These are phyloP conservation scores for Clonostachys rhizophaga DNA, from an alignment of 2,329 filamentous ascomycete genomes.

Conservation along the genomic window DNA sequence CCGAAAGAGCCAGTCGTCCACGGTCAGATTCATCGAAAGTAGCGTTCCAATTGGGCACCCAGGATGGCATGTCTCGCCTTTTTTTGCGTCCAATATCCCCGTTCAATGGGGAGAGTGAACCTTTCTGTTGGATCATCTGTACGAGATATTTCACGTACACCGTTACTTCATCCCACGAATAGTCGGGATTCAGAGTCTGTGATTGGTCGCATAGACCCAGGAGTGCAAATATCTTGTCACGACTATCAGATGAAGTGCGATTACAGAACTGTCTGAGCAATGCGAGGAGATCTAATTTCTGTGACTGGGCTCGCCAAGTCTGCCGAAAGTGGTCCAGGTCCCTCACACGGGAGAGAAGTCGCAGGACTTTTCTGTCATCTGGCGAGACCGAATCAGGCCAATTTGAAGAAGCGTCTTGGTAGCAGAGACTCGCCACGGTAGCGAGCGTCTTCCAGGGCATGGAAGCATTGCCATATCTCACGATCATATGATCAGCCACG, in stretches of 20 bases:
- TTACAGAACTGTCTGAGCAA: background rate
- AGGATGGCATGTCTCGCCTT: background rate
- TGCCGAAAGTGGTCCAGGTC: background rate
- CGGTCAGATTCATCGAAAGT: background rate
- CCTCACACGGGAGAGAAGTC: background rate
- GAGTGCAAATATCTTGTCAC: background rate
- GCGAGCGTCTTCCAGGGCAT: background rate
- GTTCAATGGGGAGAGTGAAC: background rate
- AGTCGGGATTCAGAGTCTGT: background rate
- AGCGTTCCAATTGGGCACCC: background rate
- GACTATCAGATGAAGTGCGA: background rate
- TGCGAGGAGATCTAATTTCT: background rate
- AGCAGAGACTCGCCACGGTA: too few species aligned
- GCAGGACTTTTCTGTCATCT: background rate
- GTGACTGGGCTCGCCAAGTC: background rate
- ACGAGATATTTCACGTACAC: background rate
- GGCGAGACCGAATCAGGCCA: background rate
- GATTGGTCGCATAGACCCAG: background rate
- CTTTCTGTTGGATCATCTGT: background rate
- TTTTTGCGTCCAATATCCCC: background rate
- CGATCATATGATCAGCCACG: background rate
- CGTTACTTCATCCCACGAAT: background rate
- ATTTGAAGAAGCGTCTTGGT: too few species aligned
- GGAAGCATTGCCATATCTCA: background rate
- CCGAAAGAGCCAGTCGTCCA: background rate